Conservation (phyloP, 2,329 filamentous ascomycete genomes). For the Pseudocercospora eumusae region DNA sequence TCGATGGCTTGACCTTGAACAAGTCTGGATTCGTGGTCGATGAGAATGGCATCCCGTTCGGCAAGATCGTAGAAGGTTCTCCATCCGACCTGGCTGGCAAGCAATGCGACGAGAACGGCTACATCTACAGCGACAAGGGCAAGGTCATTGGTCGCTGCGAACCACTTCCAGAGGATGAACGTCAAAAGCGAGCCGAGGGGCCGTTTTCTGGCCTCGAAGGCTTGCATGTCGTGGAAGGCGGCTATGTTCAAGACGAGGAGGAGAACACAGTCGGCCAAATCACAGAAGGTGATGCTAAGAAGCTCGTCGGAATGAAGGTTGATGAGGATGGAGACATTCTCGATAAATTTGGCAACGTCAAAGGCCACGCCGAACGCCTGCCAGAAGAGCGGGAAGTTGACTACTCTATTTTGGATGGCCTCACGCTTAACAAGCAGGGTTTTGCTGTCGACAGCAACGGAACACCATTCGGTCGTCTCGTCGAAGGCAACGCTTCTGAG, state of each 20-base stretch:
- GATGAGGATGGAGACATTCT: constrained; percentile 65
- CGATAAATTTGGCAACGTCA: constrained; percentile 62
- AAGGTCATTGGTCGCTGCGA: constrained; percentile 61
- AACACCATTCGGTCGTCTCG: constrained; percentile 58
- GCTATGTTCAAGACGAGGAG: constrained; percentile 74
- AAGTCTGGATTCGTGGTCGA: constrained; percentile 63
- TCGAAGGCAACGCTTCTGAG: constrained; percentile 59
- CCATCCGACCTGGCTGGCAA: constrained; percentile 58
- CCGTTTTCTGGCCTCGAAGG: constrained; percentile 68
- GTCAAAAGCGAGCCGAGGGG: constrained; percentile 60
- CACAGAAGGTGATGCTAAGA: constrained; percentile 61
- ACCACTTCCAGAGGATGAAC: constrained; percentile 59
- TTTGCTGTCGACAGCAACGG: constrained; percentile 57
- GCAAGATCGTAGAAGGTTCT: constrained; percentile 59
- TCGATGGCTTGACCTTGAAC: constrained; percentile 65
- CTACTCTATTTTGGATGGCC: constrained; percentile 57
- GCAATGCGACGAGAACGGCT: constrained; percentile 58
- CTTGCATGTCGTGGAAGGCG: constrained; percentile 67
- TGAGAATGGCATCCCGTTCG: constrained; percentile 56
- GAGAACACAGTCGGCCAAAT: constrained; percentile 64
- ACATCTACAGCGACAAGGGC: constrained; percentile 58
- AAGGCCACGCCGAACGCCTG: constrained; percentile 61
- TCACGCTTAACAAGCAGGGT: constrained; percentile 61
- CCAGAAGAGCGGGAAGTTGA: constrained; percentile 45
- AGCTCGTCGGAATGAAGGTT: constrained; percentile 59